Conservation (phyloP, 371 early-diverging fungal genomes). For the Nosema muscidifuracis region DNA sequence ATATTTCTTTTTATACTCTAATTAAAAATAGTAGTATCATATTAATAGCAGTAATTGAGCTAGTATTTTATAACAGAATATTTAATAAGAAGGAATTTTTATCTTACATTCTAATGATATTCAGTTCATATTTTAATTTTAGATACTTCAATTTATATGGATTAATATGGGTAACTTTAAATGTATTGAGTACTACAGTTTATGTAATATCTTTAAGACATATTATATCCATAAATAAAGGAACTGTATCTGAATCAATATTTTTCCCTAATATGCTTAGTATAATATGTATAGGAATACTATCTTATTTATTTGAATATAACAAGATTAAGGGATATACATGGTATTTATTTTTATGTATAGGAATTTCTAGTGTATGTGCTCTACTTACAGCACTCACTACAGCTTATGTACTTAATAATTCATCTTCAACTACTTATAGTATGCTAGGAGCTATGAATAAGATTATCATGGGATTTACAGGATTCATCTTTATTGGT, state of each 20-base stretch:
- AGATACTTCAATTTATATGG: constrained; percentile 67
- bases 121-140: constrained; percentile 86
- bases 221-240: constrained; percentile 69
- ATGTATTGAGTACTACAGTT: constrained; percentile 79
- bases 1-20: constrained; percentile 78
- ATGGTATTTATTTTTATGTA: too few species aligned
- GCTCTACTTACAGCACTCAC: constrained; percentile 74
- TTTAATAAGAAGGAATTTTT: constrained; percentile 68
- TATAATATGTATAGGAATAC: constrained; percentile 65
- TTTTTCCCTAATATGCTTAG: constrained; percentile 75
- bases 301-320: neutral
- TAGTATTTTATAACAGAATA: constrained; percentile 69
- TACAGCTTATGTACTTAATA: constrained; percentile 84
- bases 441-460: constrained; percentile 96
- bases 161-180: constrained; percentile 80
- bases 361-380: constrained; percentile 50
- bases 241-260: constrained; percentile 86
- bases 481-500: constrained; percentile 69
- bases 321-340: neutral
- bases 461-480: constrained; percentile 84
- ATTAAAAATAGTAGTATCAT: constrained; percentile 96
- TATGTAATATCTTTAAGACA: constrained; percentile 80
- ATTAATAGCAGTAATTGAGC: constrained; percentile 84
- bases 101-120: constrained; percentile 78
- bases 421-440: constrained; percentile 75